Conservation (phyloP, 1,284 basidiomycete species). For the Melampsora abietis-canadensis region DNA sequence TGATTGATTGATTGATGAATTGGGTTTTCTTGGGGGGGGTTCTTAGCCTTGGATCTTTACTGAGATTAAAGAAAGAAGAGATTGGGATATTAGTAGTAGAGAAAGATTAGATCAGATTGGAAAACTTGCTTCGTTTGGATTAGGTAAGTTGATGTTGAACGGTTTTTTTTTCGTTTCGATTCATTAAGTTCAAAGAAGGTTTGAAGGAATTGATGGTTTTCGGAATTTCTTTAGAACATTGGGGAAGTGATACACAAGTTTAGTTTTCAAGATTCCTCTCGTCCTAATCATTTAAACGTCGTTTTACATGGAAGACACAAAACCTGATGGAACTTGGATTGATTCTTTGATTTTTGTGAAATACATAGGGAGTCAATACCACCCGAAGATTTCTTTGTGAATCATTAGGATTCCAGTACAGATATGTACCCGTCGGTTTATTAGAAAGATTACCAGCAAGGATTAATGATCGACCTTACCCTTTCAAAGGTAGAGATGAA, state of each 20-base stretch:
- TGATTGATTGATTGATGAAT: neutral
- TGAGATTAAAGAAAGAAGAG: slow-evolving; percentile 82
- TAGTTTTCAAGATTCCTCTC: neutral
- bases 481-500: slow-evolving; percentile 69
- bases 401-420: slow-evolving; percentile 3
- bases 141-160: neutral
- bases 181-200: neutral
- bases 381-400: slow-evolving; percentile 82
- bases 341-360: no score
- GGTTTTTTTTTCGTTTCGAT: neutral
- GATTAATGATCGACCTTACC: slow-evolving; percentile 85
- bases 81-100: slow-evolving; percentile 89
- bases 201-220: neutral
- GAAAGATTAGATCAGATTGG: slow-evolving; percentile 84
- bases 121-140: slow-evolving; percentile 58
- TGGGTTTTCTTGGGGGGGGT: no score
- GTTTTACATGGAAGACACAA: no score
- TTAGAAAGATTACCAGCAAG: slow-evolving; percentile 53
- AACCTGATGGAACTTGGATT: no score
- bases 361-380: slow-evolving; percentile 71
- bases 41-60: slow-evolving; percentile 64
- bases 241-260: slow-evolving; percentile 44
- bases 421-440: slow-evolving; percentile 11
- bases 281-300: no score
- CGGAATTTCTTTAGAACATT: slow-evolving; percentile 54